These are phyloP conservation scores for Peronospora destructor DNA, from an alignment of 352 stramenopile species.

Conservation along the genomic window DNA sequence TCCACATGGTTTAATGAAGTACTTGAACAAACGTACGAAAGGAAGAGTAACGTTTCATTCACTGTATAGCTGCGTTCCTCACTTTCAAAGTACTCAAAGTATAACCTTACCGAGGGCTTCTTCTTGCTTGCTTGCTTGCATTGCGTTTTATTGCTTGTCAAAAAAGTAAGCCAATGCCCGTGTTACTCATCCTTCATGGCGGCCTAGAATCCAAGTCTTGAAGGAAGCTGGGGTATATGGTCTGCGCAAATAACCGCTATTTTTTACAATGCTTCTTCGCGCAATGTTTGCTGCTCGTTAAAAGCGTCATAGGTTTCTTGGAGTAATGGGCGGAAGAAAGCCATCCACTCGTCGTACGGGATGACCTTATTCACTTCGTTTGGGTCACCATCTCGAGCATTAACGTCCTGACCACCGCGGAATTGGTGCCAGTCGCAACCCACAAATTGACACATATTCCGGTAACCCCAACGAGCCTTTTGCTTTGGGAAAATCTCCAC, in stretches of 20 bases:
- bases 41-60: conserved; percentile 1
- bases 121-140: conserved; percentile 5
- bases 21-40: conserved; percentile 13
- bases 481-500: conserved; percentile 69
- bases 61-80: background rate
- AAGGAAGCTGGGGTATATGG: conserved; percentile 1
- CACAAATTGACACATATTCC: conserved; percentile 68
- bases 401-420: conserved; percentile 34
- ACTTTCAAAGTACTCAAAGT: conserved; percentile 1
- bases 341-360: conserved; percentile 40
- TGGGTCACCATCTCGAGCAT: conserved; percentile 10
- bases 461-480: conserved; percentile 55
- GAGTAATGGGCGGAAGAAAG: conserved; percentile 49
- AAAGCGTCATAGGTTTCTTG: conserved; percentile 15
- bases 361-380: conserved; percentile 54
- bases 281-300: conserved; percentile 14
- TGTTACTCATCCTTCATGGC: background rate
- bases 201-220: background rate
- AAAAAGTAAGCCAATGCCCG: conserved; percentile 11
- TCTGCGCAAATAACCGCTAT: background rate
- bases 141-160: conserved; percentile 18
- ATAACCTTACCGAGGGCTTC: conserved; percentile 17
- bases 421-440: conserved; percentile 63
- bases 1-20: background rate
- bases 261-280: conserved; percentile 12